Percentiles rank a stretch among this genome's conserved stretches.
phyloP scores from a whole-genome alignment of 495 filamentous ascomycete species.

The Penicillium macrosclerotiorum region DNA sequence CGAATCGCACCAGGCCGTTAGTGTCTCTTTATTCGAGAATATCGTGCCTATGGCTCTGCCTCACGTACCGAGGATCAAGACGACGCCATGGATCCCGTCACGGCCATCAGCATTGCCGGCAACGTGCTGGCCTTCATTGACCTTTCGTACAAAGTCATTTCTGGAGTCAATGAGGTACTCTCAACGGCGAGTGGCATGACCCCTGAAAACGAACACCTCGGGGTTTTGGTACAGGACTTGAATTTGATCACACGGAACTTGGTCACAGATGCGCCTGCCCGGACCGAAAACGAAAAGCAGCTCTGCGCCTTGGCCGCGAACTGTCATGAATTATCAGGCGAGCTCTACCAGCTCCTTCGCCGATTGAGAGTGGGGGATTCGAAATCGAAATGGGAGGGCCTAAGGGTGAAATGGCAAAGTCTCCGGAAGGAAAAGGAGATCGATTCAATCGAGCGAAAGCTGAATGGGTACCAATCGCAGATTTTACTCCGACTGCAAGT shows the following conservation, averaged over 20 bases:
- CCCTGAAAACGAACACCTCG: slow-evolving; percentile 10
- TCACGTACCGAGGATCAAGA: too few species aligned
- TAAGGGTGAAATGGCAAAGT: slow-evolving; percentile 6
- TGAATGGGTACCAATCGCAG: slow-evolving; percentile 15
- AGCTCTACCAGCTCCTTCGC: slow-evolving; percentile 3
- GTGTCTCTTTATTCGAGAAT: not conserved
- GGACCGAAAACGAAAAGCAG: slow-evolving; percentile 21
- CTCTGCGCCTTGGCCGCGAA: slow-evolving; percentile 15
- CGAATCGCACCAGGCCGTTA: not conserved
- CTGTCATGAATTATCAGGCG: slow-evolving; percentile 6
- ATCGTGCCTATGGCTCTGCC: not conserved
- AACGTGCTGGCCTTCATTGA: slow-evolving; percentile 39
- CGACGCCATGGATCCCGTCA: slow-evolving; percentile 37
- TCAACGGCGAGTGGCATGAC: slow-evolving; percentile 20
- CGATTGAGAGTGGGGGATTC: not conserved
- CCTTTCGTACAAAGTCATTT: slow-evolving; percentile 30
- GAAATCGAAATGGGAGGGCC: slow-evolving; percentile 6
- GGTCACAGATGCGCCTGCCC: slow-evolving; percentile 9
- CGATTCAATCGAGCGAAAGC: slow-evolving; percentile 7
- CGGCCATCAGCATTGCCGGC: slow-evolving; percentile 36
- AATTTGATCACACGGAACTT: slow-evolving; percentile 4
- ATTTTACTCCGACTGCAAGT: slow-evolving; percentile 9
- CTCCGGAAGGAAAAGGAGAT: slow-evolving; percentile 17
- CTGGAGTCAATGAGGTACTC: slow-evolving; percentile 24
- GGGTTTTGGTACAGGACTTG: not conserved